Evolutionary conservation across 345 rosid species (phyloP).

Genomic region (Murraya paniculata): DNA sequence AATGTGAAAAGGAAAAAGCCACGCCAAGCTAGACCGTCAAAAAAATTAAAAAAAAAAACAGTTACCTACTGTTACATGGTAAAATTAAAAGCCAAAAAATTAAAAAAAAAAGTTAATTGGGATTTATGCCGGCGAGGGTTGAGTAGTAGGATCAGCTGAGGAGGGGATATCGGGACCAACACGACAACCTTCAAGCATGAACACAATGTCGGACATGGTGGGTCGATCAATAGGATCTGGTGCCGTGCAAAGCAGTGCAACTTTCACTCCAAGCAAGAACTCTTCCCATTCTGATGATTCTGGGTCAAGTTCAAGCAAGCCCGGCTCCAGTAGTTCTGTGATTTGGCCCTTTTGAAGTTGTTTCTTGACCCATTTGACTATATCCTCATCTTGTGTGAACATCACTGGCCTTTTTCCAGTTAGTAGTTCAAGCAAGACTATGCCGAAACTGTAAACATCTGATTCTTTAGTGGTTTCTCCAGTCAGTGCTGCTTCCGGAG

Average conservation of each 20-base stretch:
- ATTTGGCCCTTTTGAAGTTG: constrained; percentile 89
- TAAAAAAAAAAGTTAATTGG: neutral
- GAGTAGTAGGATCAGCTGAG: constrained; percentile 80
- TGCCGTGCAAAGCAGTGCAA: constrained; percentile 87
- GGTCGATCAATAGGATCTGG: constrained; percentile 88
- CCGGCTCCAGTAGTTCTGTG: constrained; percentile 81
- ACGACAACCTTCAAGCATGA: constrained; percentile 99
- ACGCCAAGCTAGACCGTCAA: neutral
- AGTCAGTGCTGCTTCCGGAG: constrained; percentile 65
- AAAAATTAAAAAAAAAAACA: neutral
- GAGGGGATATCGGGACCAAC: constrained; percentile 83
- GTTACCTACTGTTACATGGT: constrained; percentile 11
- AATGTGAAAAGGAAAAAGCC: neutral
- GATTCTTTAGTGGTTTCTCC: constrained; percentile 72
- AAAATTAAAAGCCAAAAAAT: constrained; percentile 5
- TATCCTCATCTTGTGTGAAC: constrained; percentile 93
- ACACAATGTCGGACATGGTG: constrained; percentile 77
- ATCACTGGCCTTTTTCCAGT: constrained; percentile 90
- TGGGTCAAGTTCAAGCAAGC: constrained; percentile 85
- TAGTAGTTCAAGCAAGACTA: constrained; percentile 75
- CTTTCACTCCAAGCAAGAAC: constrained; percentile 88
- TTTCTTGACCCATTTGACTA: constrained; percentile 97
- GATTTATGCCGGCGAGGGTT: constrained; percentile 67
- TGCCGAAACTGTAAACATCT: constrained; percentile 94
- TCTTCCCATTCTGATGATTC: constrained; percentile 99